Evolutionary conservation across 2,329 filamentous ascomycete genomes (phyloP), one percentile per base, ranked within the genome.

Genomic region (Amesomyces nigricolor): DNA sequence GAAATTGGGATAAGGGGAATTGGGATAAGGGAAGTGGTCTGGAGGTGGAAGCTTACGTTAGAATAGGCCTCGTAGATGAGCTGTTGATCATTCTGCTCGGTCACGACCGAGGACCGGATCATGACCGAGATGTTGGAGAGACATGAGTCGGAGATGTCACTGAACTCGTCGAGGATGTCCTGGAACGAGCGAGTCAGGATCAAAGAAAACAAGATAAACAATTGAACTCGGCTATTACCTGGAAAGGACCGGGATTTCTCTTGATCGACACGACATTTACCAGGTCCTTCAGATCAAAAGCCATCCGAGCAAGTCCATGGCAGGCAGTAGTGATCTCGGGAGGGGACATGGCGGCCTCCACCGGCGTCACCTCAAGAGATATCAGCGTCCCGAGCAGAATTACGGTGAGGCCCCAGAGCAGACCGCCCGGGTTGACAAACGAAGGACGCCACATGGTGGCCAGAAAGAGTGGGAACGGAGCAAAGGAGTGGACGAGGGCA

Each of bases 121-220:
- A 61, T 58, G 48, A 61, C 56, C 10, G 56, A 58, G 44, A 61
- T 58, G 43, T 57, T 61, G 40, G 59, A 59, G 5, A 61, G 51
- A 35, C 56, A 61, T 6, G 59, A 61, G 19, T 61, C 59, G 16
- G 59, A 61, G 43, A 61, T 59, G 16, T 61, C 59, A 51, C 47
- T 56, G 51, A 61, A 61, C 14, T 61, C 59, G 43, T 61, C 59
- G n/a, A 61, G 54, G 26, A 61, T 61, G 35, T 61, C 59, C 59
- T 61, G 35, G 13, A 30, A 7, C 13, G 2, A 9, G 5, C 17
- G 1, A 8, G 47, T 42, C 40, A 50, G 19, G 38, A 5, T 7
- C 11, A 6, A 6, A 29, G 5, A 11, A 5, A 29, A 37, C 2
- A 38, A 8, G 32, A 6, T 8, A 45, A 19, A 45, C 35, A 6